Conservation (phyloP, 345 rosid species). For the Psidium friedrichsthalianum region DNA sequence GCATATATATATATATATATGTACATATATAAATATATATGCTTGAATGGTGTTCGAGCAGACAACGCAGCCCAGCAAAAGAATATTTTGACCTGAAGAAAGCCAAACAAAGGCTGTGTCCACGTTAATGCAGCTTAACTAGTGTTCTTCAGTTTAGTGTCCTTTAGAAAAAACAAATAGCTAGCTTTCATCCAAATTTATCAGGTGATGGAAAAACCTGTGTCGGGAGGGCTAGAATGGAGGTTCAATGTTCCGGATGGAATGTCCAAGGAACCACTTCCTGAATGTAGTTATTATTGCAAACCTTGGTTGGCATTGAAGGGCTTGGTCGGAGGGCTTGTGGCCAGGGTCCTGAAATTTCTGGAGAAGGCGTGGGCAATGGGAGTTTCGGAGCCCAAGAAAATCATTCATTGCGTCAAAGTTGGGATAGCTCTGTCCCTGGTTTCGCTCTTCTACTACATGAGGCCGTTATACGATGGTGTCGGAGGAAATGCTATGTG, state of each 20-base stretch:
- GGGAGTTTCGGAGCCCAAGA: constrained; percentile 55
- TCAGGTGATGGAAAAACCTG: constrained; percentile 9
- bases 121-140: neutral
- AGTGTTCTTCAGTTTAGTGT: neutral
- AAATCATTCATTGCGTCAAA: constrained; percentile 53
- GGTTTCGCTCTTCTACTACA: constrained; percentile 61
- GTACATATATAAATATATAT: no score
- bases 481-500: constrained; percentile 63
- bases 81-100: neutral
- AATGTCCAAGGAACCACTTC: constrained; percentile 17
- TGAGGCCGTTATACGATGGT: constrained; percentile 58
- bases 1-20: no score
- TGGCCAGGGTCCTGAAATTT: constrained; percentile 14
- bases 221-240: constrained; percentile 39
- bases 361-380: constrained; percentile 41
- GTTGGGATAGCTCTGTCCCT: constrained; percentile 60
- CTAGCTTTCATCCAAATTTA: neutral
- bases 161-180: neutral
- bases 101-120: neutral
- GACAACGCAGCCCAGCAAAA: neutral
- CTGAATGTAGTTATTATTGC: neutral
- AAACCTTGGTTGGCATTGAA: constrained; percentile 12
- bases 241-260: constrained; percentile 36
- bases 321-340: constrained; percentile 7
- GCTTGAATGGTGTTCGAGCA: neutral